phyloP scores from a whole-genome alignment of 768 basidiomycete species.

The Boletus rubropictus region DNA sequence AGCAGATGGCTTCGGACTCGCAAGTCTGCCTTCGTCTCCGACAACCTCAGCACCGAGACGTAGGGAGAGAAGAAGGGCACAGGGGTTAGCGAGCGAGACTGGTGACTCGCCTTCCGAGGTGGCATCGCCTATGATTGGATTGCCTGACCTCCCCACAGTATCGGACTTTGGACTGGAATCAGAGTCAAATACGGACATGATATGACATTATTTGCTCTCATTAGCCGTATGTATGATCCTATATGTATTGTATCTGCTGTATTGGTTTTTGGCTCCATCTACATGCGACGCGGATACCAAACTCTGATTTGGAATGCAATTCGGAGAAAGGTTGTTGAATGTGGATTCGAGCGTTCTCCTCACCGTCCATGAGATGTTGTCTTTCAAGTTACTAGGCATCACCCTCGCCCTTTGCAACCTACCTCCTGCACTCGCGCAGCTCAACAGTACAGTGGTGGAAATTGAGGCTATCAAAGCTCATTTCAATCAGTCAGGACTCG shows the following conservation, averaged over 20 bases:
- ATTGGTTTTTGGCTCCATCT: constrained; percentile 21
- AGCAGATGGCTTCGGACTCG: constrained; percentile 54
- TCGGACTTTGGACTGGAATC: constrained; percentile 27
- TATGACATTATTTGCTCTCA: constrained; percentile 24
- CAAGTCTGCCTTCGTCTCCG: constrained; percentile 45
- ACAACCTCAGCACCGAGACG: constrained; percentile 32
- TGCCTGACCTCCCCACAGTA: constrained; percentile 25
- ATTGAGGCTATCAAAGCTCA: constrained; percentile 63
- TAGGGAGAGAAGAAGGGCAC: constrained; percentile 24
- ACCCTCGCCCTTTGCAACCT: constrained; percentile 33
- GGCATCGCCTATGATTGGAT: constrained; percentile 21
- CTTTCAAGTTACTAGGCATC: constrained; percentile 6
- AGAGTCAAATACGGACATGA: constrained; percentile 21
- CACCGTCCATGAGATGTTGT: constrained; percentile 13
- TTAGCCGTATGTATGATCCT: constrained; percentile 21
- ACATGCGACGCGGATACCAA: constrained; percentile 18
- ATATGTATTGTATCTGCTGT: constrained; percentile 32
- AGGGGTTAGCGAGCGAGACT: constrained; percentile 35
- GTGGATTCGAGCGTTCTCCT: not conserved
- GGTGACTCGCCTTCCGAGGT: constrained; percentile 27
- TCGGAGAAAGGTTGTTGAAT: not conserved
- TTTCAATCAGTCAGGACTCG: constrained; percentile 53
- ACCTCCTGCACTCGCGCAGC: constrained; percentile 43
- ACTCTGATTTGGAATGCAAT: constrained; percentile 16
- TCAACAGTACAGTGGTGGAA: constrained; percentile 36